A percentile compares a stretch with the other conserved stretches of the same genome.
Evolutionary conservation across 176 grass and related monocot species (phyloP).

Genomic region (Avena atlantica): DNA sequence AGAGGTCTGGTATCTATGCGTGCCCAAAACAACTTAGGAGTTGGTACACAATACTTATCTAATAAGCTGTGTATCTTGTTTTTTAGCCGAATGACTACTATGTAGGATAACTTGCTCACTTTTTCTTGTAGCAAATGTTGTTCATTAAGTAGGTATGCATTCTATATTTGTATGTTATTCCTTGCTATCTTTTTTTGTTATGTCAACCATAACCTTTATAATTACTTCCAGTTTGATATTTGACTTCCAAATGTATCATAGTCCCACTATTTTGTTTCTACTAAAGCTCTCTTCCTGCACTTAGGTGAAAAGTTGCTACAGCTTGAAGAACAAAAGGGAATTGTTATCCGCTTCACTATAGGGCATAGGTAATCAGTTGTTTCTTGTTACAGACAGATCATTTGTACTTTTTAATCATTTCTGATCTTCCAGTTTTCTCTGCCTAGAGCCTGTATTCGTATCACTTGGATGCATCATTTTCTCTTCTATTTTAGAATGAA

Average conservation of each 20-base stretch:
- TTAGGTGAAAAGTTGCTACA: constrained; percentile 76
- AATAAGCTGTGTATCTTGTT: constrained; percentile 4
- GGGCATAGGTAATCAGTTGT: constrained; percentile 82
- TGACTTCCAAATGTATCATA: constrained; percentile 23
- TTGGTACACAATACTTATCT: neutral
- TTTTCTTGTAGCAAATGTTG: constrained; percentile 5
- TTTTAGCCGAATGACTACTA: neutral
- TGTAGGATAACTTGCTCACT: neutral
- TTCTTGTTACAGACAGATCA: constrained; percentile 32
- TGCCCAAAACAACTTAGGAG: neutral
- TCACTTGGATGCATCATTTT: neutral
- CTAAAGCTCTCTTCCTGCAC: constrained; percentile 38
- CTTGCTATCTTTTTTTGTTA: neutral
- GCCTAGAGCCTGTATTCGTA: constrained; percentile 23
- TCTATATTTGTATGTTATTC: neutral
- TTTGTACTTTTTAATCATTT: constrained; percentile 26
- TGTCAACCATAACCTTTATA: neutral
- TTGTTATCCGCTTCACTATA: constrained; percentile 94
- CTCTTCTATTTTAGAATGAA: neutral
- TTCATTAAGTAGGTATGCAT: constrained; percentile 25
- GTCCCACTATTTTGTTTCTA: constrained; percentile 16
- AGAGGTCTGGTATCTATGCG: neutral
- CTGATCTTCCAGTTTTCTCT: constrained; percentile 18
- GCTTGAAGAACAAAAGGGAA: constrained; percentile 87
- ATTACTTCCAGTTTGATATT: neutral